Evolutionary conservation across 2,329 filamentous ascomycete species (phyloP), one percentile per base, ranked within the genome.

Genomic region (Allantophomopsis cytisporea): DNA sequence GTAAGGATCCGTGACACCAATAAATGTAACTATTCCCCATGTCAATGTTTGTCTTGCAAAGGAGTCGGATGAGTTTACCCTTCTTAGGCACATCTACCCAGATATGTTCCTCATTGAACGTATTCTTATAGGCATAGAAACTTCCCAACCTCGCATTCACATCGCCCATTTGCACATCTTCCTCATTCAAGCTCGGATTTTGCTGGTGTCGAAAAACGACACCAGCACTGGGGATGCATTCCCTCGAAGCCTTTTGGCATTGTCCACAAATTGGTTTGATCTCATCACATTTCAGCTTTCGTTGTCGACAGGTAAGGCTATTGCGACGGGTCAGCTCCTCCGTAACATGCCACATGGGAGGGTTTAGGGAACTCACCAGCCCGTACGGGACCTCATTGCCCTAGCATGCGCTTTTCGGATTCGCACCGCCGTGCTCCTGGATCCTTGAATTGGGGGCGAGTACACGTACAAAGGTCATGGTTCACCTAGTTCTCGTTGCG

Each of bases 181-280:
- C 58, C 31, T 55, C 51, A 43, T 79, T 80, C 73, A 80, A 76
- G 15, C 73, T 78, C 21, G 75, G 74, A 66, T 80, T 80, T 57
- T 80, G 76, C 51, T 80, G 75, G 55, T 81, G 76, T 40, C 76
- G 70, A 50, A 80, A 81, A 35, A 78, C 71, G 48, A 80, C 69
- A 38, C 73, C 74, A 45, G 73, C 72, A 50, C 70, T 74, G 17
- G 71, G 71, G 35, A 71, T 60, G 55, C 75, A 80, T 55, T 74
- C 66, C 48, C 75, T 64, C 36, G 65, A 68, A 5, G 71, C 74
- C 54, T 76, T 55, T 18, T 43, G 61, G 55, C 75, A 80, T 54
- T 77, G 73, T 28, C 69, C 65, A 51, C 75, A 80, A 31, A 66
- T 55, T 10, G 74, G 75, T 46, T 71, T 73, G 52, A 66, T 65